Evolutionary conservation across 2,329 filamentous ascomycete species (phyloP).

Genomic region (Bipolaris zeicola): DNA sequence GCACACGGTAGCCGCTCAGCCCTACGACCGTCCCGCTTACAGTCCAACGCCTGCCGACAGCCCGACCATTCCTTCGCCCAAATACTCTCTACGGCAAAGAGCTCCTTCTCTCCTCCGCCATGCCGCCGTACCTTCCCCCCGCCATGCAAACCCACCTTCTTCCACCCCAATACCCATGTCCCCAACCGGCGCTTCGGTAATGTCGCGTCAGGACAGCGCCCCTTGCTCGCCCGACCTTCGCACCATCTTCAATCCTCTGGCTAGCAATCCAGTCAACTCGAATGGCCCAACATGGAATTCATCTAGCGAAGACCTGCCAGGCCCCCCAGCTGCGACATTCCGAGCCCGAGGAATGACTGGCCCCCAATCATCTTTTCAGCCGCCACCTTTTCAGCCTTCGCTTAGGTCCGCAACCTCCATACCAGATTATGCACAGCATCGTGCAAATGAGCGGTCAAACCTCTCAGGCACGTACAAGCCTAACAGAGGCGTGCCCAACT

Average conservation of each 20-base stretch:
- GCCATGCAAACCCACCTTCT: slow-evolving; percentile 29
- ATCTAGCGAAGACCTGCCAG: slow-evolving; percentile 29
- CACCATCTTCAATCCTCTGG: slow-evolving; percentile 41
- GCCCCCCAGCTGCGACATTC: slow-evolving; percentile 18
- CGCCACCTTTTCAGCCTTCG: slow-evolving; percentile 28
- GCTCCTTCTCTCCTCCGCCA: slow-evolving; percentile 50
- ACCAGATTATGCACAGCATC: slow-evolving; percentile 42
- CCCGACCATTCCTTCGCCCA: slow-evolving; percentile 48
- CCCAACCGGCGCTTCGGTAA: slow-evolving; percentile 32
- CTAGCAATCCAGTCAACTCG: slow-evolving; percentile 42
- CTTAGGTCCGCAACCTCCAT: slow-evolving; percentile 47
- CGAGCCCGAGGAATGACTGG: slow-evolving; percentile 42
- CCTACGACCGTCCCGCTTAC: slow-evolving; percentile 36
- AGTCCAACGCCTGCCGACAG: slow-evolving; percentile 40
- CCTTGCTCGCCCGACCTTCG: slow-evolving; percentile 40
- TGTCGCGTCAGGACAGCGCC: slow-evolving; percentile 34
- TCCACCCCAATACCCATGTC: slow-evolving; percentile 30
- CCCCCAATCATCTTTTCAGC: slow-evolving; percentile 35
- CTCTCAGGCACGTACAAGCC: slow-evolving; percentile 45
- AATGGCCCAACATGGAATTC: slow-evolving; percentile 32
- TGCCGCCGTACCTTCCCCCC: slow-evolving; percentile 37
- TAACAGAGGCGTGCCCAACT: slow-evolving; percentile 45
- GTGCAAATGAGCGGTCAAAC: slow-evolving; percentile 35
- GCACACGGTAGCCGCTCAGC: slow-evolving; percentile 30
- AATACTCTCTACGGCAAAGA: slow-evolving; percentile 49